phyloP scores from a whole-genome alignment of 371 early-diverging fungal species.

The Caulochytrium protostelioides region DNA sequence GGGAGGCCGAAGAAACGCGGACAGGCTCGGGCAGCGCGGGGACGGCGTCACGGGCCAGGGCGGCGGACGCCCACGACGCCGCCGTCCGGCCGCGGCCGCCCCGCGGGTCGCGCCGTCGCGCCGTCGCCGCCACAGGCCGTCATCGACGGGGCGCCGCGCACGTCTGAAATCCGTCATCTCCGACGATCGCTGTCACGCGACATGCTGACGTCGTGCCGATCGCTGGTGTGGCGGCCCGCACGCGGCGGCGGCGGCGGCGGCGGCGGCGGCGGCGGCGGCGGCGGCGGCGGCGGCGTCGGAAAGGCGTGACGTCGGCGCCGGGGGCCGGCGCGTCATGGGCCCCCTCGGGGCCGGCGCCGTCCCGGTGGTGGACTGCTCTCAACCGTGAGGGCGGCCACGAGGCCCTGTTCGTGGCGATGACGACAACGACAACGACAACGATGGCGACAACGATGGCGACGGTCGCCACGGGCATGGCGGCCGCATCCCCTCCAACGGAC shows the following conservation, averaged over 20 bases:
- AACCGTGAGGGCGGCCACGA: no score
- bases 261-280: not conserved
- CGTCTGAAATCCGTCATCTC: not conserved
- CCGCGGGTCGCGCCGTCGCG: no score
- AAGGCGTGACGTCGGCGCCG: not conserved
- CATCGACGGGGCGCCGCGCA: not conserved
- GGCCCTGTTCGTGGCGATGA: conserved; percentile 9
- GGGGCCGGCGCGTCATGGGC: conserved; percentile 2
- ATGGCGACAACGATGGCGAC: conserved; percentile 2
- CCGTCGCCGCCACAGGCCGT: conserved; percentile 6
- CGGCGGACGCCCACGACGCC: no score
- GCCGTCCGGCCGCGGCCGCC: no score
- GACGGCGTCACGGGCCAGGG: no score
- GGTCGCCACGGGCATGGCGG: not conserved
- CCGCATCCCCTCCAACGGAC: no score
- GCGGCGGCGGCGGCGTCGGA: no score
- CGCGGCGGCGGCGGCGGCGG: not conserved
- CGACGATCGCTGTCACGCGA: not conserved
- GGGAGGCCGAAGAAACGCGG: no score
- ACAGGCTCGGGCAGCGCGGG: no score
- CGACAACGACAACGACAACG: conserved; percentile 6
- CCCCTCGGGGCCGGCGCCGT: conserved; percentile 1
- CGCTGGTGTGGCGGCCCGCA: not conserved
- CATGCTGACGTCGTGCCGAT: not conserved
- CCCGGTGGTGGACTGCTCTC: conserved; percentile 3